Evolutionary conservation across 192 early-diverging fungal species (phyloP).

Genomic region (Coemansia sp.): DNA sequence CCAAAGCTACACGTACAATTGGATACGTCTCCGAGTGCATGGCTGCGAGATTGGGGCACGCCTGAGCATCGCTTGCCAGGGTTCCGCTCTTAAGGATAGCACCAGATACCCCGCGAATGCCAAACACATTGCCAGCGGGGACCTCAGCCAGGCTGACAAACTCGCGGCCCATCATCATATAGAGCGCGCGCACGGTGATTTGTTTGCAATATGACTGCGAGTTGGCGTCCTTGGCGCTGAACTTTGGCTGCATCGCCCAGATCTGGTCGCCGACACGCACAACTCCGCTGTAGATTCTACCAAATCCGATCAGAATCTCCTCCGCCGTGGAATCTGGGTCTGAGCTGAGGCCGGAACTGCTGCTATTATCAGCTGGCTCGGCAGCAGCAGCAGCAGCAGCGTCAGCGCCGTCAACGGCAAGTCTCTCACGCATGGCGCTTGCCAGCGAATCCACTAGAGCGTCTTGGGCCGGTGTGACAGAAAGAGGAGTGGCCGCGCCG

Average conservation of each 20-base stretch:
- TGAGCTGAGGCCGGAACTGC: neutral
- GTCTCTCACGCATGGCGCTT: conserved; percentile 32
- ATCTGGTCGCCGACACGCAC: conserved; percentile 84
- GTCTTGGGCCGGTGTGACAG: neutral
- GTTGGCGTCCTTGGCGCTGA: conserved; percentile 66
- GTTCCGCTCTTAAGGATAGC: conserved; percentile 96
- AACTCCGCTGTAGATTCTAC: conserved; percentile 91
- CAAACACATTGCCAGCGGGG: conserved; percentile 96
- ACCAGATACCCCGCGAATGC: conserved; percentile 85
- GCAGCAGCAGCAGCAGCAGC: neutral
- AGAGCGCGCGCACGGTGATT: conserved; percentile 78
- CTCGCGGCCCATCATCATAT: conserved; percentile 98
- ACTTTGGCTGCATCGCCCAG: conserved; percentile 94
- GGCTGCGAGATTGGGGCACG: conserved; percentile 77
- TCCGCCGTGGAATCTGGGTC: conserved; percentile 50
- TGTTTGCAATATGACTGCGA: conserved; percentile 62
- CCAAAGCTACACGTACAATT: conserved; percentile 96
- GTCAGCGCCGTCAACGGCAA: conserved; percentile 1
- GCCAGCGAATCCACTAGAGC: conserved; percentile 24
- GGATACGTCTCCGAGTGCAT: conserved; percentile 66
- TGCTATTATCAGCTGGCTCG: neutral
- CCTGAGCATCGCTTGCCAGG: conserved; percentile 66
- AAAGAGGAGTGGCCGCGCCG: conserved; percentile 24
- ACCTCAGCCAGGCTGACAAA: conserved; percentile 81
- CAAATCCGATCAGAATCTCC: conserved; percentile 88